A percentile compares a stretch with the other conserved stretches of the same genome.
These are phyloP conservation scores for Thelonectria rubi DNA, from an alignment of 2,329 filamentous ascomycete genomes.

Conservation along the genomic window DNA sequence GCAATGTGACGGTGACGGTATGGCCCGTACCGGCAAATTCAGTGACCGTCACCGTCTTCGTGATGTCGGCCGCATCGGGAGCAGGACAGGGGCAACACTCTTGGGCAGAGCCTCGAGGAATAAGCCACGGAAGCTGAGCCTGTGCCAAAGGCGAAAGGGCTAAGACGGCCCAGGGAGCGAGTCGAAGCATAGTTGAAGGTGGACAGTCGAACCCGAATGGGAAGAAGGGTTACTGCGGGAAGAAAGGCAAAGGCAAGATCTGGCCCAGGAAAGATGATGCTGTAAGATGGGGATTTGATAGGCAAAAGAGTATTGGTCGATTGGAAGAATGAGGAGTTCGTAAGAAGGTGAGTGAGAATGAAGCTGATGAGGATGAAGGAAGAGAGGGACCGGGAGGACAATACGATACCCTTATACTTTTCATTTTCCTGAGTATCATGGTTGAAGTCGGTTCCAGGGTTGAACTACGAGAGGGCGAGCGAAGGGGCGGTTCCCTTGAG, in stretches of 20 bases:
- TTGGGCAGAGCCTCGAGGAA: slow-evolving; percentile 30
- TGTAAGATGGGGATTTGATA: neutral
- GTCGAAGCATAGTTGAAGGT: slow-evolving; percentile 37
- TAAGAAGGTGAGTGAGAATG: slow-evolving; percentile 7
- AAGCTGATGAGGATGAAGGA: slow-evolving; percentile 18
- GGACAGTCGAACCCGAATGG: neutral
- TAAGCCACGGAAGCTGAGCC: slow-evolving; percentile 38
- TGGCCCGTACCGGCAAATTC: slow-evolving; percentile 28
- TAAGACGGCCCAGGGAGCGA: slow-evolving; percentile 40
- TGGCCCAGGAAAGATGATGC: neutral
- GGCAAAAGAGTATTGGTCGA: slow-evolving; percentile 1
- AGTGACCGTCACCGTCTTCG: slow-evolving; percentile 42
- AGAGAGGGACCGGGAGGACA: neutral
- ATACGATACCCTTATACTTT: slow-evolving; percentile 32
- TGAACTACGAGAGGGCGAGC: neutral
- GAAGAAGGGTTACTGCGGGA: neutral
- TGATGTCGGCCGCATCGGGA: slow-evolving; percentile 25
- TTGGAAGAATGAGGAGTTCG: neutral
- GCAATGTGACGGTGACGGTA: slow-evolving; percentile 34
- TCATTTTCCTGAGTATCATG: neutral
- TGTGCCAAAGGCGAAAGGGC: slow-evolving; percentile 40
- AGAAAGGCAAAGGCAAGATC: neutral
- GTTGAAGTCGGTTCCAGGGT: neutral
- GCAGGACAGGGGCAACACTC: slow-evolving; percentile 45
- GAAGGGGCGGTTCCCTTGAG: slow-evolving; percentile 13